phyloP scores from a whole-genome alignment of 192 early-diverging fungal species.

The Coemansia sp. region DNA sequence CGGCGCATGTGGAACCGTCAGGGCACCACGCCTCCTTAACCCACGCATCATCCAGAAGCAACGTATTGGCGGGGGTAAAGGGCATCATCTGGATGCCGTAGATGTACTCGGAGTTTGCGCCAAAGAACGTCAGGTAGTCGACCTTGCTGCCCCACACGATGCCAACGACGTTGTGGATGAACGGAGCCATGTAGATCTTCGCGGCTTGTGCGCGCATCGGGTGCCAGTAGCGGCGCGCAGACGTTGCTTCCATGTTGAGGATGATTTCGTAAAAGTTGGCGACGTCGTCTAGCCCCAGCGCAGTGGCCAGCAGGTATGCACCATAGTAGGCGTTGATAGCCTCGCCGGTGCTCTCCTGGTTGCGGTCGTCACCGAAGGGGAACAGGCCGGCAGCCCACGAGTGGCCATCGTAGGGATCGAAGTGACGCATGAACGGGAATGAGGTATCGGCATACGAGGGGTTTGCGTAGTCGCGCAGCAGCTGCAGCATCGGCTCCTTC shows the following conservation, averaged over 20 bases:
- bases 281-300: constrained; percentile 30
- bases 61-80: constrained; percentile 51
- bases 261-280: constrained; percentile 55
- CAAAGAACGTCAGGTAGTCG: constrained; percentile 56
- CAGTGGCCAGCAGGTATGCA: constrained; percentile 52
- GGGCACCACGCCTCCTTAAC: constrained; percentile 53
- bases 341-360: constrained; percentile 60
- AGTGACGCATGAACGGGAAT: constrained; percentile 60
- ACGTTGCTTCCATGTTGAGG: constrained; percentile 55
- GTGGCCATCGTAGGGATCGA: constrained; percentile 67
- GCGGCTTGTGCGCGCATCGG: constrained; percentile 30
- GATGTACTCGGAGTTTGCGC: constrained; percentile 53
- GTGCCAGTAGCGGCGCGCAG: constrained; percentile 59
- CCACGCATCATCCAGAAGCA: constrained; percentile 48
- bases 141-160: constrained; percentile 59
- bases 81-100: constrained; percentile 63
- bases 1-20: constrained; percentile 23
- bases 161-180: constrained; percentile 51
- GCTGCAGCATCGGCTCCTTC: constrained; percentile 34
- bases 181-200: constrained; percentile 34
- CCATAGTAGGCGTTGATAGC: constrained; percentile 62
- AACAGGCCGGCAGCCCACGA: constrained; percentile 66
- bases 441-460: constrained; percentile 50
- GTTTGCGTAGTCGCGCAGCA: constrained; percentile 63
- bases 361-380: constrained; percentile 54